Conservation (phyloP, 2,329 filamentous ascomycete genomes). For the Colletotrichum sp. region DNA sequence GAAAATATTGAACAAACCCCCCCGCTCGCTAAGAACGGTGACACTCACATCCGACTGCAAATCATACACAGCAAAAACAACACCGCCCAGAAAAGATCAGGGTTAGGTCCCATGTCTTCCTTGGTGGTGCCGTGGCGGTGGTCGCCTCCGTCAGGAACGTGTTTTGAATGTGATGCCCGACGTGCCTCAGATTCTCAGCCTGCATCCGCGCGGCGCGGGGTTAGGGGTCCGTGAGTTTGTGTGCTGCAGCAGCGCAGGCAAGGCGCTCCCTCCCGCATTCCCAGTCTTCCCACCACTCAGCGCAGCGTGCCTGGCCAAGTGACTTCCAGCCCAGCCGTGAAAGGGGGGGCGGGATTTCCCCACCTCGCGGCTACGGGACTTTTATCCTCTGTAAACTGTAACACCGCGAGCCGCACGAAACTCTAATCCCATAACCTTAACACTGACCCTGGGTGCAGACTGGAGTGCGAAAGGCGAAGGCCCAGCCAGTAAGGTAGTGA, state of each 20-base stretch:
- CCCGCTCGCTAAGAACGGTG: neutral
- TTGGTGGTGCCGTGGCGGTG: neutral
- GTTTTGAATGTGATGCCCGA: conserved; percentile 1
- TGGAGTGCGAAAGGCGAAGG: neutral
- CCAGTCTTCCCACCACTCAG: neutral
- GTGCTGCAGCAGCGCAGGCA: neutral
- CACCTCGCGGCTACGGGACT: neutral
- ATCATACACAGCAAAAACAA: neutral
- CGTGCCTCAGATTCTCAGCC: neutral
- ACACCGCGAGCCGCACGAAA: neutral
- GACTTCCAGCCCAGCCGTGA: neutral
- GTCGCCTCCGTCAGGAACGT: neutral
- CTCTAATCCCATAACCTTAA: neutral
- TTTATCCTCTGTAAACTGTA: neutral
- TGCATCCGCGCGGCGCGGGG: neutral
- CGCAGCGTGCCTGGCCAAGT: neutral
- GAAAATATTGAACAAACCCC: neutral
- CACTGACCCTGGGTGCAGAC: neutral
- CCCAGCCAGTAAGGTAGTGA: neutral
- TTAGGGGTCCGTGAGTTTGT: neutral
- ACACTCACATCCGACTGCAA: neutral
- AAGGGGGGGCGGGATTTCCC: neutral
- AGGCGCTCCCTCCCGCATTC: neutral
- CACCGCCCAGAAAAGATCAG: neutral
- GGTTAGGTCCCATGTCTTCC: neutral